A percentile compares a stretch with the other conserved stretches of the same genome.
Evolutionary conservation across 2,329 filamentous ascomycete genomes (phyloP).

Genomic region (Aspergillus candidus): DNA sequence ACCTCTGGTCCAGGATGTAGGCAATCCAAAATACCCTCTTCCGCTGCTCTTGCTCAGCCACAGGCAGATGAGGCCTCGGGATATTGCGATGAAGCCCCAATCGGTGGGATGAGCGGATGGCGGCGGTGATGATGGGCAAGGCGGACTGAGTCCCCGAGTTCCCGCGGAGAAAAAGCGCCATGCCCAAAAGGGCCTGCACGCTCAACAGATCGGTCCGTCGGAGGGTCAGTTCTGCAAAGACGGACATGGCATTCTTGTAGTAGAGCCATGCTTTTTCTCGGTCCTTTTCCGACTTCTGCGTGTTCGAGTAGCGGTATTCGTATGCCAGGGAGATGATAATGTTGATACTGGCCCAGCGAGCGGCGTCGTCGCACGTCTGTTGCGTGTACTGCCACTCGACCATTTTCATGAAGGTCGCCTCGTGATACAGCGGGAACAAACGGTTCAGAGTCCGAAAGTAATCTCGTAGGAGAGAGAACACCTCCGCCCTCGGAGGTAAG

Average conservation of each 20-base stretch:
- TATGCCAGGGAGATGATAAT: conserved; percentile 84
- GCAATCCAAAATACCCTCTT: conserved; percentile 69
- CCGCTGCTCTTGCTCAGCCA: conserved; percentile 82
- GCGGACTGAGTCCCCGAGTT: conserved; percentile 90
- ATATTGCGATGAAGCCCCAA: conserved; percentile 90
- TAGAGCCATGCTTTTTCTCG: conserved; percentile 89
- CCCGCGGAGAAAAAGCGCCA: conserved; percentile 88
- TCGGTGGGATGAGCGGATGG: conserved; percentile 79
- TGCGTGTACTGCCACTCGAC: conserved; percentile 88
- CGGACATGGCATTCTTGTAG: conserved; percentile 89
- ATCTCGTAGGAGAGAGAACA: conserved; percentile 76
- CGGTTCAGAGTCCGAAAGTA: conserved; percentile 97
- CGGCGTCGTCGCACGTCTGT: conserved; percentile 85
- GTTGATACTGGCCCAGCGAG: conserved; percentile 95
- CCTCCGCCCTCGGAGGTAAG: conserved; percentile 76
- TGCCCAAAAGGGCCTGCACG: conserved; percentile 84
- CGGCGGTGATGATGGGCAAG: conserved; percentile 79
- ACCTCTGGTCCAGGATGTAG: conserved; percentile 65
- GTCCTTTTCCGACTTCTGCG: conserved; percentile 77
- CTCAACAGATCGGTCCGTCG: conserved; percentile 88
- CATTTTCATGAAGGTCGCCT: conserved; percentile 92
- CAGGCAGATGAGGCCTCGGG: conserved; percentile 79
- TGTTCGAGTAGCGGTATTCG: conserved; percentile 83
- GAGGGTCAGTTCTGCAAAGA: conserved; percentile 84
- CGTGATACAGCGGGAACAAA: conserved; percentile 93